Conservation (phyloP, 2,329 filamentous ascomycete genomes). For the Scedosporium boydii region DNA sequence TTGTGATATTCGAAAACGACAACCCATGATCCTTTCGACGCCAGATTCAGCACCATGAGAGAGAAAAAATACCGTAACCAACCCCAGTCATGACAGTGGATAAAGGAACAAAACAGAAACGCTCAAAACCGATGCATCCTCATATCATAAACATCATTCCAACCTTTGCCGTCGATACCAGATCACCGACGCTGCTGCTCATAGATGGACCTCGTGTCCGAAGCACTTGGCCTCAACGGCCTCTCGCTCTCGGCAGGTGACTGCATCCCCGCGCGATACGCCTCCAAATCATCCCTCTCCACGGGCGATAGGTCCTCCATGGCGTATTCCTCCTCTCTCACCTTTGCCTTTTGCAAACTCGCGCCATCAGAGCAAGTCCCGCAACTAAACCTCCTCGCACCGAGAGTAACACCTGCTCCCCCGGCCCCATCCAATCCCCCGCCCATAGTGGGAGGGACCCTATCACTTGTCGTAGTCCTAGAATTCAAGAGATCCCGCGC, state of each 20-base stretch:
- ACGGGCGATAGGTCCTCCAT: conserved; percentile 4
- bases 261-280: not conserved
- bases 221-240: not conserved
- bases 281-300: not conserved
- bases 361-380: conserved; percentile 1
- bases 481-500: not conserved
- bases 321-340: conserved; percentile 3
- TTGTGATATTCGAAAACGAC: not conserved
- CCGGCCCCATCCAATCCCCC: not conserved
- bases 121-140: not conserved
- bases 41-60: not conserved
- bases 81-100: not conserved
- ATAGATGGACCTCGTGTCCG: not conserved
- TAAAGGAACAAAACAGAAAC: not conserved
- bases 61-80: not conserved
- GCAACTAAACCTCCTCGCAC: conserved; percentile 5
- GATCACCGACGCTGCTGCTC: not conserved
- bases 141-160: not conserved
- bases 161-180: too few relatives aligned
- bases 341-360: not conserved
- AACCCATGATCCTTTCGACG: not conserved
- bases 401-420: not conserved
- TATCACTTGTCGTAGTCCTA: not conserved
- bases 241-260: not conserved
- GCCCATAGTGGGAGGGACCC: not conserved